Evolutionary conservation across 108 stramenopile species (phyloP).

Genomic region (Skeletonema tropicum): DNA sequence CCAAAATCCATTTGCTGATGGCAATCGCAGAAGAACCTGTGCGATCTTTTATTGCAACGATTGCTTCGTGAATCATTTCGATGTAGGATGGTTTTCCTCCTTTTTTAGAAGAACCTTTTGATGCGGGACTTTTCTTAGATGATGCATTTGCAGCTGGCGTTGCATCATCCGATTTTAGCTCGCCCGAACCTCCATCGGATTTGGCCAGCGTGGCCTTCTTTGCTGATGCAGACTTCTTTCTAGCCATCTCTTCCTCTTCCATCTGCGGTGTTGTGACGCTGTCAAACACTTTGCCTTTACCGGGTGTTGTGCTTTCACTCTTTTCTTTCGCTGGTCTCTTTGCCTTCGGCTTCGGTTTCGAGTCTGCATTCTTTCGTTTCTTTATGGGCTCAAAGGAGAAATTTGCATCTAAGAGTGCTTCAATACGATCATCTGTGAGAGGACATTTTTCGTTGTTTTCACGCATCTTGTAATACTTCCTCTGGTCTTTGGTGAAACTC

Average conservation of each 20-base stretch:
- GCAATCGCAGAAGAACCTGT: constrained; percentile 73
- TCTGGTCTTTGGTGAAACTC: constrained; percentile 26
- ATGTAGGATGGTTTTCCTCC: constrained; percentile 58
- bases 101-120: constrained; percentile 4
- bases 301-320: not conserved
- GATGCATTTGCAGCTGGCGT: not conserved
- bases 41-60: constrained; percentile 74
- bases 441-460: constrained; percentile 20
- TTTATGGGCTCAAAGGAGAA: constrained; percentile 17
- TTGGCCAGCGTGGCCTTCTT: constrained; percentile 16
- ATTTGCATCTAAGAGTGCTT: constrained; percentile 10
- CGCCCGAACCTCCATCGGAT: constrained; percentile 13
- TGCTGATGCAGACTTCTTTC: constrained; percentile 8
- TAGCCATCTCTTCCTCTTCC: constrained; percentile 5
- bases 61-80: constrained; percentile 70
- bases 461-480: constrained; percentile 21
- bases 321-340: constrained; percentile 3
- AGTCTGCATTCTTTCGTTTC: not conserved
- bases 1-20: constrained; percentile 73
- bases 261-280: not conserved
- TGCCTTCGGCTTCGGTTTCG: constrained; percentile 2
- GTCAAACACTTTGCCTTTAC: not conserved
- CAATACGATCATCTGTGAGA: constrained; percentile 15
- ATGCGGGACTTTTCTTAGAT: constrained; percentile 21
- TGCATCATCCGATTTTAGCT: not conserved